A percentile compares a stretch with the other conserved stretches of the same genome.
Conservation (phyloP, 768 basidiomycete genomes). For the Porphyrellus cyaneotinctus region DNA sequence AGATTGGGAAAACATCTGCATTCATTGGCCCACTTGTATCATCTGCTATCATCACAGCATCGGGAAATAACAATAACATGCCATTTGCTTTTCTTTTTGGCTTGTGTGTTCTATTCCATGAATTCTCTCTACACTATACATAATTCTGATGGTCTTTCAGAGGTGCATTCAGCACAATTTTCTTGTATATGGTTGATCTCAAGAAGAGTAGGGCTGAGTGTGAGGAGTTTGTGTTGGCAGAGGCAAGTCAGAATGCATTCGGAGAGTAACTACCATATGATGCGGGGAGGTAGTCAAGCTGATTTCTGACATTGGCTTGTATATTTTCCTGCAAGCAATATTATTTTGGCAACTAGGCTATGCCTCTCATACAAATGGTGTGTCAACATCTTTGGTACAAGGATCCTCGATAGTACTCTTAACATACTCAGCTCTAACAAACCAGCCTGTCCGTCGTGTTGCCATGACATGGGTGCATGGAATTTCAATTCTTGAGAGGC, state of each 20-base stretch:
- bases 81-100: constrained; percentile 71
- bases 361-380: no score
- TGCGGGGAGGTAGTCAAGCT: no score
- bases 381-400: no score
- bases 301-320: background rate
- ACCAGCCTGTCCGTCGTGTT: no score
- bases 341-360: no score
- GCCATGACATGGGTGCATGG: no score
- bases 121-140: background rate
- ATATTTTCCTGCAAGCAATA: background rate
- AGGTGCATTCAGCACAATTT: constrained; percentile 37
- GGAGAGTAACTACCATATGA: background rate
- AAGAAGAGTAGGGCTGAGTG: constrained; percentile 63
- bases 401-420: no score
- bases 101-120: constrained; percentile 42
- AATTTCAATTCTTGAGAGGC: no score
- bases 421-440: no score
- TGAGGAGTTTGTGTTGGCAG: constrained; percentile 55
- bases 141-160: constrained; percentile 2
- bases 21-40: constrained; percentile 76
- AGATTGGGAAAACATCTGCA: constrained; percentile 73
- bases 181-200: constrained; percentile 61
- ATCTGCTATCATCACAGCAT: constrained; percentile 67
- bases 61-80: constrained; percentile 68
- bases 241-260: constrained; percentile 42